Conservation (phyloP, 306 rosid species). For the Dryas octopetala region DNA sequence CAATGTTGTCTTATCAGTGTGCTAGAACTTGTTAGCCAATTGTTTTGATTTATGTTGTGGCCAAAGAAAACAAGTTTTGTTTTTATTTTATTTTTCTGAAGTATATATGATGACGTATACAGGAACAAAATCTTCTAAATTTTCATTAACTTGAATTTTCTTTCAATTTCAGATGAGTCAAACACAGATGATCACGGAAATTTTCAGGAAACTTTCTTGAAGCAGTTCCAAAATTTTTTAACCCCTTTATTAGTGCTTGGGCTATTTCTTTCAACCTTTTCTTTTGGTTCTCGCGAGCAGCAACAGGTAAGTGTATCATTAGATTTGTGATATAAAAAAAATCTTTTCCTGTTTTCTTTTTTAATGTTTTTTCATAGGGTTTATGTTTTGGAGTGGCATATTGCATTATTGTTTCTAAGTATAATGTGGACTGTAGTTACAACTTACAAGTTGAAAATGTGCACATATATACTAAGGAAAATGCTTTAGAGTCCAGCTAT, state of each 20-base stretch:
- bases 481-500: background rate
- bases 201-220: slow-evolving; percentile 59
- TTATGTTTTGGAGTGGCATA: background rate
- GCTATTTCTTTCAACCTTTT: slow-evolving; percentile 53
- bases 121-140: background rate
- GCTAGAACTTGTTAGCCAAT: no score
- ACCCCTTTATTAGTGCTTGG: slow-evolving; percentile 62
- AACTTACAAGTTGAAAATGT: background rate
- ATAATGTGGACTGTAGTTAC: background rate
- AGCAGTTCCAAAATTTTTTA: slow-evolving; percentile 49
- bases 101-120: no score
- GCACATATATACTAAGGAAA: background rate
- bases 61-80: no score
- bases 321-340: background rate
- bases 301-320: slow-evolving; percentile 54
- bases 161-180: slow-evolving; percentile 60
- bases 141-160: slow-evolving; percentile 16
- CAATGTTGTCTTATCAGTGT: no score
- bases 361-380: background rate
- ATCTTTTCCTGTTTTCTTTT: background rate
- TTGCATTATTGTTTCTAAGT: background rate
- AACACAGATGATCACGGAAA: slow-evolving; percentile 59
- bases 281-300: slow-evolving; percentile 60
- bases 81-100: no score
- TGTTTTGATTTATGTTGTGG: no score